Evolutionary conservation across 1,284 basidiomycete genomes (phyloP), one percentile per base, ranked within the genome.

Genomic region (Stereum hirsutum): DNA sequence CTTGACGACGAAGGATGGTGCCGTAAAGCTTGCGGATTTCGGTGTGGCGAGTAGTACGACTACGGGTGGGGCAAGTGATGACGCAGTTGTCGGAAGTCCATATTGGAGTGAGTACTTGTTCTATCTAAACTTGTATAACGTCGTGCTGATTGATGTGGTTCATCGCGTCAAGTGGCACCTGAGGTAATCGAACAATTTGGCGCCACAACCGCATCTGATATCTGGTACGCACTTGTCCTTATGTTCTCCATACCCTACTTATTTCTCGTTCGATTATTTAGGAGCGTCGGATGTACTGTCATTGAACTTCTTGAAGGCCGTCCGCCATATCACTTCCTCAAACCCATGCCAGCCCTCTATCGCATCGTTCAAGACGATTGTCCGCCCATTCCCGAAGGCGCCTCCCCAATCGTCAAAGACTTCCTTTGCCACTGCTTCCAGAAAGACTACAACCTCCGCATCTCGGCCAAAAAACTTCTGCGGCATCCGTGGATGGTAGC

Each of bases 361-460:
- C 82, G 93, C 41, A 98, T 99, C 50, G 95, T 99, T 1, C 93
- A 97, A 60, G 95, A 99, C 57, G 94, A 98, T 60, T 89, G 82
- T 55, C 95, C 95, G 33, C 91, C 91, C 6, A 86, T 99, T 53
- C 95, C 95, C 0, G 93, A 97, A 49, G 90, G 92, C 33, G 89
- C 90, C 1, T 94, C 90, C 10, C 81, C 90, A 41, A 85, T 95
- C 47, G 94, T 96, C 52, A 91, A 95, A 57, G 93, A 98, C 62
- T 99, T 98, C 56, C 70, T 99, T 7, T 86, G 91, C 51, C 93
- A 97, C 53, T 98, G 95, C 60, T 99, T 99, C 63, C 95, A 98
- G 68, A 98, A 98, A 63, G 95, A 98, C 58, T 82, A 81, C 51
- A 96, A 97, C 60, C 70, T 99, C 33, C 84, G 95, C 19, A 85